Base-by-base conservation (phyloP, 345 rosid genomes). In the Corymbia maculata region DNA sequence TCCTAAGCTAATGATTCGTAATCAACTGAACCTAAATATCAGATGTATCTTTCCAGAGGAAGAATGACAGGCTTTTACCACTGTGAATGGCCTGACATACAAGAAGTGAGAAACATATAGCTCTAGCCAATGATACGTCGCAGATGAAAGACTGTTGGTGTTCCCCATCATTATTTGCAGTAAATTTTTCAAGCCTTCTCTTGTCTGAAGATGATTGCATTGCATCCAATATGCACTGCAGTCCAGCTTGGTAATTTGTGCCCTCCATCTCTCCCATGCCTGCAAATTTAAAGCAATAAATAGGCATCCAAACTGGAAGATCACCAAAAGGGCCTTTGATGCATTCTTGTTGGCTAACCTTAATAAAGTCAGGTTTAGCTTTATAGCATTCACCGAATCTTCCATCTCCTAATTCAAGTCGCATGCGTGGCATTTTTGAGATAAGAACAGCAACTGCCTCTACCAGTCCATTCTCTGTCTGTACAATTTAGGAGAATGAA, bases 241-340 rank as follows among this genome's bases (percentile, higher is more conserved):
- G 86, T 95, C 98, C 92, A 97, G 91, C 91, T 97, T 97, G 79
- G 93, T 94, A 89, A 97, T 93, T 90, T 95, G 98, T 87, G 94
- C 93, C 88, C 97, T 97, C 99, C 99, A 97, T 91, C 91, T 97
- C 92, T 97, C 99, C 97, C 99, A 96, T 79, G 98, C 97, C 99
- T 97, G 88, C 87, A 85, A 55, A 89, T 88, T 57, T 44, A 89
- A 59, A 85, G 42, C 64, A 85, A 89, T 45, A 70, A 51, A 22
- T 4, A 57, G 45, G 50, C 45, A 89, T 24, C 28, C 82, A 79
- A 30, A 85, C 68, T 14, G 80, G 88, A 84, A 87, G 51, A 85
- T 75, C 45, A 87, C 21, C n/a, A 51, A 45, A 50, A 24, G n/a
- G 50, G 52, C 14, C 55, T 85, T 91, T n/a, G 86, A 91, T 86